phyloP scores from a whole-genome alignment of 1,139 yeast genomes.

The Geotrichum australiense region DNA sequence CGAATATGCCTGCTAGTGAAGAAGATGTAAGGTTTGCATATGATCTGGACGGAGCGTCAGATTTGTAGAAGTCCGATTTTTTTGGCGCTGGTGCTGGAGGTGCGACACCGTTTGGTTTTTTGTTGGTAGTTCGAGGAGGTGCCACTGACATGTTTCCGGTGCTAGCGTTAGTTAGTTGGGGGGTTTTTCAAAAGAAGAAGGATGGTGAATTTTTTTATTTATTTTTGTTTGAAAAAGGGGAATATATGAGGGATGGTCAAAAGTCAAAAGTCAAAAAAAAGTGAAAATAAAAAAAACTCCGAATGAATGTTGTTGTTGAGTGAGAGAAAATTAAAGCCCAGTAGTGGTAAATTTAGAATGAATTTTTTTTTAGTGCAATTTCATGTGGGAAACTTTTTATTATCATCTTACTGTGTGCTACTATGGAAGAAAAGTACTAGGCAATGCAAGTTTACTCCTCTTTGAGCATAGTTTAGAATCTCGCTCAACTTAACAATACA shows the following conservation, averaged over 20 bases:
- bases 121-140: conserved; percentile 11
- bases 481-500: no score
- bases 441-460: no score
- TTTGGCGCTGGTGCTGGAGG: not conserved
- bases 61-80: conserved; percentile 1
- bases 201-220: not conserved
- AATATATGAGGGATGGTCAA: not conserved
- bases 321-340: not conserved
- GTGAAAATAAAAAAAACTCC: not conserved
- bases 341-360: no score
- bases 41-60: conserved; percentile 18
- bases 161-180: no score
- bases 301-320: not conserved
- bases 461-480: no score
- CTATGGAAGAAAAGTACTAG: no score
- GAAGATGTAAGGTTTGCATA: conserved; percentile 28
- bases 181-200: not conserved
- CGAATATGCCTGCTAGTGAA: conserved; percentile 35
- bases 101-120: not conserved
- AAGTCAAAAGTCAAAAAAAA: not conserved
- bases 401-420: no score
- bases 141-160: conserved; percentile 19
- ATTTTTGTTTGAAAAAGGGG: not conserved
- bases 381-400: no score
- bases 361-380: no score